Evolutionary conservation across 1,284 basidiomycete species (phyloP).

Genomic region (Apiotrichum porosum): DNA sequence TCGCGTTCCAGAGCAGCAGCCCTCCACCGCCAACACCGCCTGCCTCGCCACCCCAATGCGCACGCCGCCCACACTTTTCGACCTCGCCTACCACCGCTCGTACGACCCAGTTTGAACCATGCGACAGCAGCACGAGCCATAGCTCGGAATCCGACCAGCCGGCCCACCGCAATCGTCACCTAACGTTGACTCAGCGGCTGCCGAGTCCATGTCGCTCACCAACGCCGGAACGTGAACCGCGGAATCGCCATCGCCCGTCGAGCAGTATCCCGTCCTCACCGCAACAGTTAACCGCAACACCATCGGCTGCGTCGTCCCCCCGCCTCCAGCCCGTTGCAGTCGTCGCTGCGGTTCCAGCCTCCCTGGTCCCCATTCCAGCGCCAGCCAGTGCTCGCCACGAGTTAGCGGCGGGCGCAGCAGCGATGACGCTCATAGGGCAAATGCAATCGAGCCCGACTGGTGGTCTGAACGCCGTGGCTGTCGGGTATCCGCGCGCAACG

Average conservation of each 20-base stretch:
- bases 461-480: too few relatives aligned
- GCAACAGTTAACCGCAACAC: too few relatives aligned
- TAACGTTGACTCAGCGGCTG: neutral
- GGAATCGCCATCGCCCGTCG: neutral
- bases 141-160: neutral
- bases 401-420: too few relatives aligned
- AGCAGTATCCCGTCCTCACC: too few relatives aligned
- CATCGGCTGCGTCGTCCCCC: too few relatives aligned
- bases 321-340: too few relatives aligned
- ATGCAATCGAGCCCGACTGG: too few relatives aligned
- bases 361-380: too few relatives aligned
- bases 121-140: neutral
- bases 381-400: too few relatives aligned
- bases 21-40: neutral
- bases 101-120: neutral
- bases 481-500: too few relatives aligned
- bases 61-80: constrained; percentile 3
- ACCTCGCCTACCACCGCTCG: neutral
- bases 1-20: constrained; percentile 13
- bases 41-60: neutral
- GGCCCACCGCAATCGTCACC: neutral
- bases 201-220: neutral
- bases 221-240: neutral
- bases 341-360: too few relatives aligned
- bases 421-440: too few relatives aligned